Evolutionary conservation across 306 rosid species (phyloP), one percentile per base, ranked within the genome.

Genomic region (Cicer bijugum): DNA sequence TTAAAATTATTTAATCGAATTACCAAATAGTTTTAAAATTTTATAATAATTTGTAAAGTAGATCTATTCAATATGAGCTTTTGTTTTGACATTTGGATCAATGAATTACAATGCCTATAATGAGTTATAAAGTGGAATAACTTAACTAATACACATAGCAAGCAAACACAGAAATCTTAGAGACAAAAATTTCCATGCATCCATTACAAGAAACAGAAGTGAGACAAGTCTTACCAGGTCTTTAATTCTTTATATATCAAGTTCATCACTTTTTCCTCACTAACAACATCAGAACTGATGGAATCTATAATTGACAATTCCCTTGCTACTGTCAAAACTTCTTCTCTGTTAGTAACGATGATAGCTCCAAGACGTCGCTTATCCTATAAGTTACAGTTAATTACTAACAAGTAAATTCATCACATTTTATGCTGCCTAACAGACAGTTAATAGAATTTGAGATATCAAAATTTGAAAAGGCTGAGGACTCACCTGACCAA

Each of bases 281-380:
- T 84, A 56, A 93, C 7, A 38, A 7, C 71, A 57, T 88, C 87
- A 59, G 89, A 78, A 60, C 81, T 76, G 81, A 57, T 68, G 43
- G 77, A 75, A 72, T 88, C 88, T 39, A 75, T 64, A 58, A 70
- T 61, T 19, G 91, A 81, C 79, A 81, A 59, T 1, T 84, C 74
- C 80, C 72, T 88, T 40, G 94, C 94, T 52, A 83, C 84, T 80
- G 48, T 80, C 53, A 89, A 68, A 77, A 83, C 84, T 81, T 85
- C 97, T 65, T 91, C 98, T 70, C 86, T 88, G 90, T 91, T 88
- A n/a, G 97, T 94, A 89, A 93, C 94, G 39, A 93, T 78, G 28
- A 93, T 58, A 38, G 98, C 97, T 75, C 97, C 98, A 8, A 91
- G 86, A 35, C 98, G 97, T 40, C 98, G 92, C 79, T 89, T 87